phyloP scores from a whole-genome alignment of 2,329 filamentous ascomycete genomes.

The Cadophora gregata region DNA sequence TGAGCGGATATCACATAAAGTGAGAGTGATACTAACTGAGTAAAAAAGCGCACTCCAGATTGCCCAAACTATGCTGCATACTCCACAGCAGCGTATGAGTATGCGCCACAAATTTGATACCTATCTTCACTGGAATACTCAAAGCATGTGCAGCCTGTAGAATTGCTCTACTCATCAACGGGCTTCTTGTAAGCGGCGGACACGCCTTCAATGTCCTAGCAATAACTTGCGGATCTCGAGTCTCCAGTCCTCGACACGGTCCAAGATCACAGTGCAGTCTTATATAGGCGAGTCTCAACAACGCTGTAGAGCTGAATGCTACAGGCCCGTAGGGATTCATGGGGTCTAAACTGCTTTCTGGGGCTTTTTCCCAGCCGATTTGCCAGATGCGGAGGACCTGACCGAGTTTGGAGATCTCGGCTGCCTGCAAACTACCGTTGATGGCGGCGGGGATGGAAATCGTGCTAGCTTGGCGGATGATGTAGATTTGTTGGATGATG shows the following conservation, averaged over 20 bases:
- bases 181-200: constrained; percentile 62
- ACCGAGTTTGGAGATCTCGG: constrained; percentile 62
- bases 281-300: constrained; percentile 66
- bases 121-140: constrained; percentile 68
- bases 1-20: background rate
- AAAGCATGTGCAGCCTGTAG: constrained; percentile 73
- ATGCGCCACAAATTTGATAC: constrained; percentile 66
- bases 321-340: constrained; percentile 63
- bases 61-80: constrained; percentile 64
- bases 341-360: constrained; percentile 50
- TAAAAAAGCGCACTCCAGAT: constrained; percentile 65
- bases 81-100: constrained; percentile 68
- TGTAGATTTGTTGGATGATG: constrained; percentile 73
- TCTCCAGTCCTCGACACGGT: constrained; percentile 67
- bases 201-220: constrained; percentile 63
- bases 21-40: constrained; percentile 55
- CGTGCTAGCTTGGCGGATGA: constrained; percentile 51
- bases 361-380: constrained; percentile 58
- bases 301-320: constrained; percentile 69
- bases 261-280: constrained; percentile 69
- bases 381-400: constrained; percentile 65
- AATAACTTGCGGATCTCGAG: constrained; percentile 66
- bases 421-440: constrained; percentile 40
- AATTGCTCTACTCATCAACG: constrained; percentile 66
- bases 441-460: constrained; percentile 2